Conservation (phyloP, 441 rosid species). For the Adansonia madagascariensis region DNA sequence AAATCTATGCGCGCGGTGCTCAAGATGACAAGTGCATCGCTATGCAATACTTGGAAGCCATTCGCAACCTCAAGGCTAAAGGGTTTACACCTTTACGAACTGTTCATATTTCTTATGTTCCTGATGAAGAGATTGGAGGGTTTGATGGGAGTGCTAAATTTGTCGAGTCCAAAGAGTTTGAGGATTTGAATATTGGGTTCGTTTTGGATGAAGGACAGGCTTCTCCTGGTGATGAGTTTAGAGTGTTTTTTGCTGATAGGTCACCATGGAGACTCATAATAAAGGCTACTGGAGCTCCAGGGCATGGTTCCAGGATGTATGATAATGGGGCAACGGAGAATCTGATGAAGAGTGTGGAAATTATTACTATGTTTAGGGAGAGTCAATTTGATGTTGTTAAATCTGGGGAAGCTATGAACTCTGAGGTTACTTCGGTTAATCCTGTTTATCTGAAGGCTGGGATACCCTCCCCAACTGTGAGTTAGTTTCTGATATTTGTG, state of each 20-base stretch:
- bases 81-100: conserved; percentile 60
- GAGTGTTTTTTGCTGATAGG: conserved; percentile 80
- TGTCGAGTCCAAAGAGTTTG: conserved; percentile 55
- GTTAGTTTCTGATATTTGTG: conserved; percentile 24
- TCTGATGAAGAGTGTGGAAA: conserved; percentile 80
- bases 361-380: conserved; percentile 68
- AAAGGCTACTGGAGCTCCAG: conserved; percentile 65
- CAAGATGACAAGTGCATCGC: conserved; percentile 90
- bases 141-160: conserved; percentile 60
- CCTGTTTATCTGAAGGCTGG: conserved; percentile 86
- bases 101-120: conserved; percentile 63
- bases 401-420: conserved; percentile 65
- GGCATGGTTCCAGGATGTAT: conserved; percentile 80
- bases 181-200: conserved; percentile 72
- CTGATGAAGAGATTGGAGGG: conserved; percentile 91
- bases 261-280: conserved; percentile 63
- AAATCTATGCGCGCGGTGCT: conserved; percentile 78
- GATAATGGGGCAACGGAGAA: conserved; percentile 86
- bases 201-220: conserved; percentile 91
- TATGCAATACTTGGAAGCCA: conserved; percentile 79
- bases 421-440: conserved; percentile 82
- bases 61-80: conserved; percentile 56
- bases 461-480: conserved; percentile 62
- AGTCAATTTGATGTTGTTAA: conserved; percentile 73
- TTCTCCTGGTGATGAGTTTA: conserved; percentile 56